Evolutionary conservation across 2,329 filamentous ascomycete species (phyloP).

Genomic region (Aschersonia sp.): DNA sequence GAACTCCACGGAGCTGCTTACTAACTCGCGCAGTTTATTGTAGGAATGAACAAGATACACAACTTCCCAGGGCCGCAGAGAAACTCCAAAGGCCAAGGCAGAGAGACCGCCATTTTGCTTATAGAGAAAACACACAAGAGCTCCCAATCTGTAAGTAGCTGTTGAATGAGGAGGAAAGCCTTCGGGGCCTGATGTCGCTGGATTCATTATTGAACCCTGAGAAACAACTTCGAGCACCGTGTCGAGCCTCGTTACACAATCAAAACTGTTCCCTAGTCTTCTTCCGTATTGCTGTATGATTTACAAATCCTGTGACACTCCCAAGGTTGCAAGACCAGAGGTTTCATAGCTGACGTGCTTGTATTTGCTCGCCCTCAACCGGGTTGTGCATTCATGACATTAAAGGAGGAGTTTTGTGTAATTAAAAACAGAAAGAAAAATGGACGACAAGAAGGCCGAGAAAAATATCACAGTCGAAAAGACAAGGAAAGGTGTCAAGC

Average conservation of each 20-base stretch:
- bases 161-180: neutral
- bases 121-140: neutral
- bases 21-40: too few species aligned
- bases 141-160: neutral
- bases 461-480: constrained; percentile 27
- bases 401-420: constrained; percentile 9
- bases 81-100: too few species aligned
- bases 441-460: constrained; percentile 21
- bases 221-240: neutral
- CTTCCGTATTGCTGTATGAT: constrained; percentile 4
- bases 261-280: constrained; percentile 4
- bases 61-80: too few species aligned
- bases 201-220: neutral
- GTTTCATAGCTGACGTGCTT: constrained; percentile 19
- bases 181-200: neutral
- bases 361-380: constrained; percentile 14
- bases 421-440: constrained; percentile 22
- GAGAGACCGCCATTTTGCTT: neutral
- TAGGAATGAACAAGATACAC: too few species aligned
- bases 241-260: neutral
- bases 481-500: constrained; percentile 39
- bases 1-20: too few species aligned
- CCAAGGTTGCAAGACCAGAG: constrained; percentile 15
- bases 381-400: constrained; percentile 20
- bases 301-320: constrained; percentile 14